phyloP scores from a whole-genome alignment of 1,284 basidiomycete species.

The Schizophyllum commune region DNA sequence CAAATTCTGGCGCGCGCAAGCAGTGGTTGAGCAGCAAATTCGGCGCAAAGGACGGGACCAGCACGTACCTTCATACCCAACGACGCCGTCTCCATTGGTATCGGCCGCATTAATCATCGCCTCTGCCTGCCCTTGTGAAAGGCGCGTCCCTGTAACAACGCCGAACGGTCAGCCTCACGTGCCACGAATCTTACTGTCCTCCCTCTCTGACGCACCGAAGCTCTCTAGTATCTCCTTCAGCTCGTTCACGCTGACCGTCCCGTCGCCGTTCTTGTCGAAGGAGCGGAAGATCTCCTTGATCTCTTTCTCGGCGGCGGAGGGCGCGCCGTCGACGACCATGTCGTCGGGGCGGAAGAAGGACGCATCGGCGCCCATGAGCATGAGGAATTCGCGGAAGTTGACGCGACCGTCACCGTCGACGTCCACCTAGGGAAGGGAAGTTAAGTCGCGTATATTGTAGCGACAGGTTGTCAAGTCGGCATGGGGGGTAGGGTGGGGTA shows the following conservation, averaged over 20 bases:
- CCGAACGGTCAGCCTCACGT: too few species aligned
- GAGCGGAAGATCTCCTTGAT: not conserved
- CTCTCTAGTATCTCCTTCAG: not conserved
- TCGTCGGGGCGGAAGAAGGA: not conserved
- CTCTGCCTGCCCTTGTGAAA: not conserved
- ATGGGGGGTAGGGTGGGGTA: too few species aligned
- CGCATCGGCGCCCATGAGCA: not conserved
- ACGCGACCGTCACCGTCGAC: not conserved
- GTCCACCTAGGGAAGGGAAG: not conserved
- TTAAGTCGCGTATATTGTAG: not conserved
- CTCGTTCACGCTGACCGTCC: not conserved
- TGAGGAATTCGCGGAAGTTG: not conserved
- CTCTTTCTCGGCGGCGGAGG: not conserved
- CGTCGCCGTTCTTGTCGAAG: not conserved
- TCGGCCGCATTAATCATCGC: not conserved
- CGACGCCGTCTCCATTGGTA: not conserved
- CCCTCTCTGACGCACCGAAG: not conserved
- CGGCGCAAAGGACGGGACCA: not conserved
- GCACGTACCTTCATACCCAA: not conserved
- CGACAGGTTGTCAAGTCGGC: not conserved
- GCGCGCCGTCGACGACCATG: not conserved
- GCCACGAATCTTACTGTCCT: too few species aligned
- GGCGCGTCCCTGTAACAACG: not conserved
- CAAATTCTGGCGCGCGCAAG: not conserved
- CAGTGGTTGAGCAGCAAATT: not conserved